These are phyloP conservation scores for Schizophyllum commune DNA, from an alignment of 1,284 basidiomycete genomes.

Conservation along the genomic window DNA sequence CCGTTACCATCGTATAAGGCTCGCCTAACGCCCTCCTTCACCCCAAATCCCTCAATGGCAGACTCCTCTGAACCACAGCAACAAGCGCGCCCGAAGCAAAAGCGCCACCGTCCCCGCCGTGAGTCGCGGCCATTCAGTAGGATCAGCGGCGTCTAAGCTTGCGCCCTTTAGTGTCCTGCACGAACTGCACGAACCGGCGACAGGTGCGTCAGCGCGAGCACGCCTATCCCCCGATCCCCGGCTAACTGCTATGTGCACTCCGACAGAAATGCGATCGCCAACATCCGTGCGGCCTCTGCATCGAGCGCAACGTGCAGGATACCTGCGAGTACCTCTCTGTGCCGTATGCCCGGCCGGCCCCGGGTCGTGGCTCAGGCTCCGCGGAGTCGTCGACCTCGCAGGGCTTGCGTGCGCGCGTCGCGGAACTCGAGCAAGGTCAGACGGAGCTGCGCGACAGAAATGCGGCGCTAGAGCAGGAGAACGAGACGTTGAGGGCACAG, in stretches of 20 bases:
- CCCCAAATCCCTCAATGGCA: background rate
- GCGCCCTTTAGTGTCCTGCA: constrained; percentile 35
- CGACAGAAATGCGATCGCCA: background rate
- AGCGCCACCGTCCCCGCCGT: background rate
- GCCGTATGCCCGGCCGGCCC: constrained; percentile 23
- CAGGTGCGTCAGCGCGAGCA: constrained; percentile 28
- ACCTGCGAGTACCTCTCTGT: background rate
- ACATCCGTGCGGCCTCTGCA: background rate
- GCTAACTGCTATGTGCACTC: background rate
- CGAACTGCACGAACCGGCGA: constrained; percentile 47
- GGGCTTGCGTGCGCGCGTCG: background rate
- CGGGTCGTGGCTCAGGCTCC: constrained; percentile 22
- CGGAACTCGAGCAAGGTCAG: background rate
- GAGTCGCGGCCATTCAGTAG: background rate
- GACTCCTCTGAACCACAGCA: background rate
- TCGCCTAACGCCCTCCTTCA: background rate
- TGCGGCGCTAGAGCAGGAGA: constrained; percentile 7
- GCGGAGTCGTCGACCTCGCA: background rate
- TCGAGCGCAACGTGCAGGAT: background rate
- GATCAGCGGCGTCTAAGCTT: background rate
- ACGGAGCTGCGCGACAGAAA: background rate
- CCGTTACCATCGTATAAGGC: background rate
- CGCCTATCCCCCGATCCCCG: background rate
- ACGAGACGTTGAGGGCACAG: constrained; percentile 18
- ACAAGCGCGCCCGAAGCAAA: background rate